Conservation (phyloP, 73 alveolate genomes). For the Paramecium sexaurelia region DNA sequence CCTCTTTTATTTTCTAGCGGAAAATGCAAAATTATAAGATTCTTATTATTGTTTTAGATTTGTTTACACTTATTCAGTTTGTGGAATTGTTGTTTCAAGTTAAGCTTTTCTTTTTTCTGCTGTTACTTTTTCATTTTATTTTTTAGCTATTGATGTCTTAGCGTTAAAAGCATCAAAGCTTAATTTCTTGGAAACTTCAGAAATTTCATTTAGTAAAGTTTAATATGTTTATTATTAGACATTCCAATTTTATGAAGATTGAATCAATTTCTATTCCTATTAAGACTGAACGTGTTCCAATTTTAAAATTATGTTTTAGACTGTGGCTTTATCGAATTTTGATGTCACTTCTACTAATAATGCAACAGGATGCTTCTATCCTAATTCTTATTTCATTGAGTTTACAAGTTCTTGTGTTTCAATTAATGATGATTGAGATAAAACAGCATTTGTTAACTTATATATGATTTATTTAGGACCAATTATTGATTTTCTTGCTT, state of each 20-base stretch:
- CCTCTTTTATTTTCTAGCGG: constrained; percentile 25
- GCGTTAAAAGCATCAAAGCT: background rate
- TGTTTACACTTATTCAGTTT: background rate
- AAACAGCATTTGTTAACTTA: constrained; percentile 19
- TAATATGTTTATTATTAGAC: background rate
- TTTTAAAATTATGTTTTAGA: constrained; percentile 2
- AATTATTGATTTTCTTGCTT: constrained; percentile 15
- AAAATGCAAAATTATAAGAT: background rate
- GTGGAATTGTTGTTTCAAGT: background rate
- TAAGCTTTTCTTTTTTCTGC: constrained; percentile 38
- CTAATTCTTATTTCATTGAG: constrained; percentile 13
- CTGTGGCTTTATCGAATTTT: constrained; percentile 24
- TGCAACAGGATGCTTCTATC: constrained; percentile 11
- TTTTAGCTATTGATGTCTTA: background rate
- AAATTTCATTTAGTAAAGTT: constrained; percentile 17
- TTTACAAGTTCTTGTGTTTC: constrained; percentile 19
- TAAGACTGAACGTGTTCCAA: constrained; percentile 31
- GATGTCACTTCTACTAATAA: constrained; percentile 53
- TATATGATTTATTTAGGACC: background rate
- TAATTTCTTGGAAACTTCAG: background rate
- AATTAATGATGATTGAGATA: background rate
- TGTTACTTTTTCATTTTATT: constrained; percentile 20
- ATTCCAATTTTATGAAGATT: background rate
- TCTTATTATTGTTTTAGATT: background rate
- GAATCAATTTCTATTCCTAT: constrained; percentile 21